Evolutionary conservation across 1,139 yeast species (phyloP), one percentile per base, ranked within the genome.

Genomic region (Scheffersomyces stambukii): DNA sequence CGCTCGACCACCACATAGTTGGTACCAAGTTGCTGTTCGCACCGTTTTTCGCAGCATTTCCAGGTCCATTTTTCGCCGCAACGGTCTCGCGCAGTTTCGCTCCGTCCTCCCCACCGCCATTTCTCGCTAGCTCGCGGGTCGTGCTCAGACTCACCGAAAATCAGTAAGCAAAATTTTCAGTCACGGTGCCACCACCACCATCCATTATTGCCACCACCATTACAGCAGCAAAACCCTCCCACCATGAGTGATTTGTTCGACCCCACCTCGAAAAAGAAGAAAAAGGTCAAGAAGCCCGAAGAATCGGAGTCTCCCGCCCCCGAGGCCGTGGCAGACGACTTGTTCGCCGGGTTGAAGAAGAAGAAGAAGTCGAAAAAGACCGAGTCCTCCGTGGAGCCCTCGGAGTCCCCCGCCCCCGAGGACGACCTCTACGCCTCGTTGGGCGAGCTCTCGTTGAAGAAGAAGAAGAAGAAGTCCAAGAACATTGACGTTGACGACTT

Each of bases 391-490:
- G 15, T 30, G 10, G 42, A 37, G 23, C 25, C 23, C 14, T 30
- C 41, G 19, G 53, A 54, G 8, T 62, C 68, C 4, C 66, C 63
- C 23, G 57, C 53, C 10, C 52, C 53, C 6, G 53, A 43, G 7
- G 85, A 77, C 33, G 85, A 75, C 36, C 64, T 81, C 28, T 57
- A 76, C 9, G 79, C 75, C 24, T 74, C 78, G 17, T 69, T 81
- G 35, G 91, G 81, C 24, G 95, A 84, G 35, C 70, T 86, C 46
- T 75, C 78, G 36, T 72, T 86, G 56, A 79, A 77, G 56, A 86
- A 88, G 72, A 89, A 89, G 74, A 88, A 88, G 73, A 89, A 88
- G 75, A 88, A 88, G 74, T 78, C 78, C 71, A 61, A 76, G 43
- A 61, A 70, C 23, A 69, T 75, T 41, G 78, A 64, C 27, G 71